These are phyloP conservation scores for Lineolata rhizophorae DNA, from an alignment of 495 filamentous ascomycete species.

Conservation along the genomic window DNA sequence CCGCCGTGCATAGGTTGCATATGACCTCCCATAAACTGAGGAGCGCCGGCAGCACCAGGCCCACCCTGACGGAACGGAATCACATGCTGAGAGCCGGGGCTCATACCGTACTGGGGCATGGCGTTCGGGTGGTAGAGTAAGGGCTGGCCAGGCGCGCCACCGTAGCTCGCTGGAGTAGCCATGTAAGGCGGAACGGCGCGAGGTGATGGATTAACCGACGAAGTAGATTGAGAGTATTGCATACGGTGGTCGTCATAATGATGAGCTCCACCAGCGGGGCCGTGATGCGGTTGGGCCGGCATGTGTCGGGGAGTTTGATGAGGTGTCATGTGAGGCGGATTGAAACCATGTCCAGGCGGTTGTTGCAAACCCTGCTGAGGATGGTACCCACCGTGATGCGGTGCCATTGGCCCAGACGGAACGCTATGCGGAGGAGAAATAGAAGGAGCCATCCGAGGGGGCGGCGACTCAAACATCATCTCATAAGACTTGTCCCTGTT, in stretches of 20 bases:
- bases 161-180: no score
- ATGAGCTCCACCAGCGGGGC: conserved; percentile 30
- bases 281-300: conserved; percentile 14
- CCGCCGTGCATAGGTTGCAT: conserved; percentile 40
- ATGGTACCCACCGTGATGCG: conserved; percentile 46
- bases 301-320: conserved; percentile 15
- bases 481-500: conserved; percentile 48
- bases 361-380: conserved; percentile 15
- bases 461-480: conserved; percentile 50
- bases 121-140: conserved; percentile 3
- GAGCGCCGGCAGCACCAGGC: conserved; percentile 31
- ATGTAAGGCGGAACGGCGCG: conserved; percentile 45
- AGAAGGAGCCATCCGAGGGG: conserved; percentile 23
- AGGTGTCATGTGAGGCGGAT: no score
- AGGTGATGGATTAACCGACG: conserved; percentile 59
- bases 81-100: conserved; percentile 20
- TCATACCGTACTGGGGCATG: conserved; percentile 34
- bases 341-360: conserved; percentile 10
- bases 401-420: conserved; percentile 39
- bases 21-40: conserved; percentile 43
- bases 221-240: conserved; percentile 43
- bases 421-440: conserved; percentile 46
- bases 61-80: conserved; percentile 2
- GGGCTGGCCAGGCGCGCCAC: conserved; percentile 21
- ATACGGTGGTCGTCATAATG: conserved; percentile 67